Evolutionary conservation across 345 rosid species (phyloP).

Genomic region (Brassica nigra): DNA sequence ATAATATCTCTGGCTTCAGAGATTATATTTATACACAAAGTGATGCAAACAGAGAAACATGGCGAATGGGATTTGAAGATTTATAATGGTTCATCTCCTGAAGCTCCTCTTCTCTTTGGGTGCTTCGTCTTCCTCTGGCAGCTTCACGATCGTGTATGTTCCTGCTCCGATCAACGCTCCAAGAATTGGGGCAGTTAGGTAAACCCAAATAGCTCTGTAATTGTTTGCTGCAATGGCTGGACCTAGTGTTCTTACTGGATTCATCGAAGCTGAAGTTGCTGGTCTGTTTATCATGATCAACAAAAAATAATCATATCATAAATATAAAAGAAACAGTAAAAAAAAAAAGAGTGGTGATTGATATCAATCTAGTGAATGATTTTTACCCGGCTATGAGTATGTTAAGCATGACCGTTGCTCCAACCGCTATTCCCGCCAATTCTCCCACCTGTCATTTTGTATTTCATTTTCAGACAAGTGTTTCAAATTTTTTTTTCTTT

Average conservation of each 20-base stretch:
- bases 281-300: conserved; percentile 47
- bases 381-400: conserved; percentile 80
- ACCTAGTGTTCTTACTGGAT: conserved; percentile 83
- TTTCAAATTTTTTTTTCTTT: neutral
- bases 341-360: neutral
- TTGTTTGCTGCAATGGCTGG: conserved; percentile 89
- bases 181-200: conserved; percentile 76
- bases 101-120: conserved; percentile 53
- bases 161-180: conserved; percentile 87
- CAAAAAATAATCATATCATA: neutral
- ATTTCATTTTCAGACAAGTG: conserved; percentile 18
- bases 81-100: conserved; percentile 46
- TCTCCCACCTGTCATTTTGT: conserved; percentile 67
- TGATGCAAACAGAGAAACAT: conserved; percentile 19
- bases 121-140: conserved; percentile 62
- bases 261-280: conserved; percentile 82
- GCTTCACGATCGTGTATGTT: conserved; percentile 70
- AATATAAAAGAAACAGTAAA: too few species aligned
- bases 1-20: neutral
- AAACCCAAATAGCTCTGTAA: conserved; percentile 80
- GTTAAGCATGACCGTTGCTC: conserved; percentile 93
- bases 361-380: neutral
- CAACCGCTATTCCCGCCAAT: conserved; percentile 89
- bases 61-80: neutral
- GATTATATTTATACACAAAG: conserved; percentile 12